A percentile compares a stretch with the other conserved stretches of the same genome.
Conservation (phyloP, 352 stramenopile genomes). For the Phytophthora ramorum region DNA sequence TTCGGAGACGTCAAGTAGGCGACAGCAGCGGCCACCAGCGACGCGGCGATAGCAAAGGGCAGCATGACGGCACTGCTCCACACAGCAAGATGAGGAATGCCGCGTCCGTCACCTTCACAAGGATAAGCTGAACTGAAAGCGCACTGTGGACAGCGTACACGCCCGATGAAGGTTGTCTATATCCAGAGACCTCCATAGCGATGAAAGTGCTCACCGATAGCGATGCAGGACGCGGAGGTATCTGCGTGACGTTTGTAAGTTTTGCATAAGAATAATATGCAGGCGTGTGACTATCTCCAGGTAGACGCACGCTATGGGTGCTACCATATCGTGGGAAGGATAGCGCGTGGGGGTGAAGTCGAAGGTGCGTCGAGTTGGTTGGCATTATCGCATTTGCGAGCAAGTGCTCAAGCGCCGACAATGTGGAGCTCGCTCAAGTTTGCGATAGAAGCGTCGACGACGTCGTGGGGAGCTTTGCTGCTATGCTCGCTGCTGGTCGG, state of each 20-base stretch:
- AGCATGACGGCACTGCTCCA: conserved; percentile 7
- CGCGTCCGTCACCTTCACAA: neutral
- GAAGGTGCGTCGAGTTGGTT: neutral
- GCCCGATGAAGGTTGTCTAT: conserved; percentile 5
- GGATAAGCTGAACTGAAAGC: conserved; percentile 19
- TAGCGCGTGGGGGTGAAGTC: neutral
- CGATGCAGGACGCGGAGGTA: neutral
- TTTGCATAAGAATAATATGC: conserved; percentile 1
- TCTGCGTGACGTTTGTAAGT: neutral
- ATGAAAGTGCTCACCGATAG: neutral
- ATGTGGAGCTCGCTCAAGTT: conserved; percentile 31
- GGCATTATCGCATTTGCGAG: conserved; percentile 14
- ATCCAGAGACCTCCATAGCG: neutral
- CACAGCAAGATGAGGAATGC: conserved; percentile 1
- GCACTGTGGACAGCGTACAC: conserved; percentile 8
- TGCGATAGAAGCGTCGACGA: conserved; percentile 5
- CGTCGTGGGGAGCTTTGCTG: conserved; percentile 22
- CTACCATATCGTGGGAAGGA: neutral
- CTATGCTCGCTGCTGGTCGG: conserved; percentile 32
- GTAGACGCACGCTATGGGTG: neutral
- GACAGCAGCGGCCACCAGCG: conserved; percentile 29
- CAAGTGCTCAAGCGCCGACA: neutral
- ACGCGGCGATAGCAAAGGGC: conserved; percentile 31
- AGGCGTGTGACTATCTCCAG: neutral
- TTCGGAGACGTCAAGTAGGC: conserved; percentile 34